Base-by-base conservation (phyloP, 306 rosid genomes). In the Dryas octopetala region DNA sequence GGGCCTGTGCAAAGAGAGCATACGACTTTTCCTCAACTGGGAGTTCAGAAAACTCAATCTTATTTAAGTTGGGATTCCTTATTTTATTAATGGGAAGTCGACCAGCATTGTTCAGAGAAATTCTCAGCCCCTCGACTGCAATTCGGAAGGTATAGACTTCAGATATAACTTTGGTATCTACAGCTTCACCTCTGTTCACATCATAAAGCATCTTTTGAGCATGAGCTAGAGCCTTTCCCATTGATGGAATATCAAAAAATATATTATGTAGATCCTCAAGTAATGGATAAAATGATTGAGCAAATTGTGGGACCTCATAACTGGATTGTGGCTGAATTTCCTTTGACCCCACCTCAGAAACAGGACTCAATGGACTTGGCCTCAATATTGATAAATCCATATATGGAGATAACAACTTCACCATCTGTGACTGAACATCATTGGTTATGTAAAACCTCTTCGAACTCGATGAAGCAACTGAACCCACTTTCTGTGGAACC, bases 71-170 rank as follows among this genome's bases (percentile, higher is more conserved):
- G 15, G 80, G 43, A 66, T 63, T 53, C 43, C 80, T 74, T 53
- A 85, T 64, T 78, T 77, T 77, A 57, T 59, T 17, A 62, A 76
- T 55, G 3, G 87, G 87, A 19, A 38, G 70, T 5, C 85, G 81
- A 58, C 89, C 96, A 51, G 76, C 84, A 45, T 84, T 87, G 82
- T 87, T 90, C 9, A 90, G 62, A 80, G 90, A 90, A n/a, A 88
- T 80, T 73, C 97, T 87, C 59, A 92, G 86, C 82, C 84, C 92
- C 88, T 92, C 97, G 5, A 88, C 92, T 0, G 96, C 96, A 67
- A 92, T 78, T 41, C 88, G 76, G 54, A 92, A 87, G 74, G 87
- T 74, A 76, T 84, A 81, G 14, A 88, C 89, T 86, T 86, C 96
- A 70, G 88, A 84, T 48, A 92, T 78, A 75, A 73, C 81, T 61